These are phyloP conservation scores for Fraxinus sp. DNA, from an alignment of 305 asterid species.

Conservation along the genomic window DNA sequence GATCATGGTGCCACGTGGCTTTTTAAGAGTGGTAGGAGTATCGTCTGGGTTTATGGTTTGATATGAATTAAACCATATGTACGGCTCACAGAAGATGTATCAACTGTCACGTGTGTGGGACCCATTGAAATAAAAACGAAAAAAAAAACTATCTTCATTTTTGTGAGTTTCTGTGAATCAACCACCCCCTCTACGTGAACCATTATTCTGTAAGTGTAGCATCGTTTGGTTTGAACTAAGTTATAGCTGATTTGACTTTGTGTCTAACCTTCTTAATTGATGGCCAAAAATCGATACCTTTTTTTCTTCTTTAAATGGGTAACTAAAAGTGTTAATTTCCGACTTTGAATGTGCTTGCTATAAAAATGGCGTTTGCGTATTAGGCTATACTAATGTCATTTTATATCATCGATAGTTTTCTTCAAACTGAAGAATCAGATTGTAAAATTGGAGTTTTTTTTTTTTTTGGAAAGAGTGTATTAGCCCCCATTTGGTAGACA, in stretches of 20 bases:
- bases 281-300: neutral
- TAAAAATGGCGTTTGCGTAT: neutral
- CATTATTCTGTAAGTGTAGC: no score
- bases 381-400: neutral
- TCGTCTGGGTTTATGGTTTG: constrained; percentile 2
- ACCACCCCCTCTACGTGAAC: no score
- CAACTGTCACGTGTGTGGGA: no score
- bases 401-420: neutral
- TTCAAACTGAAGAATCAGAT: neutral
- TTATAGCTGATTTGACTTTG: constrained; percentile 1
- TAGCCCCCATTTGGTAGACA: no score
- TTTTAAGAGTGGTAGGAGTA: neutral
- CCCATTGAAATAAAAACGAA: no score
- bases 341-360: neutral
- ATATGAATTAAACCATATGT: neutral
- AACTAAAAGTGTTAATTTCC: neutral
- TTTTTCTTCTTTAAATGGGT: neutral
- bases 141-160: no score
- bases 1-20: constrained; percentile 26
- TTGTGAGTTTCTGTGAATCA: no score
- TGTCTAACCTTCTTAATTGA: neutral
- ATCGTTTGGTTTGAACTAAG: no score
- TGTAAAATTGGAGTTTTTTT: neutral
- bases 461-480: neutral
- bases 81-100: no score